Evolutionary conservation across 75 land plant species (phyloP).

Genomic region (Larix kaempferi): DNA sequence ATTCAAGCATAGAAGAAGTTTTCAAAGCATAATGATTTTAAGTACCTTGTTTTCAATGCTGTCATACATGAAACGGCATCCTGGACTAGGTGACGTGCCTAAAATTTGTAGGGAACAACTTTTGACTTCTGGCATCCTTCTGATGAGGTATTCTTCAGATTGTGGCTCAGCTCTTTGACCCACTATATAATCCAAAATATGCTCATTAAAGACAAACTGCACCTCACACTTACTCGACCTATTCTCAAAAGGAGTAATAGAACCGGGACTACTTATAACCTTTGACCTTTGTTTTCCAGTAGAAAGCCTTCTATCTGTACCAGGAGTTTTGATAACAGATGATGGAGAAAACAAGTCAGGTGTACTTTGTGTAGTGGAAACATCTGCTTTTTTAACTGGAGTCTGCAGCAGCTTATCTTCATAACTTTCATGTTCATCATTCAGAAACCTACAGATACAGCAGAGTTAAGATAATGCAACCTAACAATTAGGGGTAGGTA

Average conservation of each 20-base stretch:
- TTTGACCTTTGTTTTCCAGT: slow-evolving; percentile 7
- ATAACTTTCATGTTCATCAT: slow-evolving; percentile 31
- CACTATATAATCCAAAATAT: slow-evolving; percentile 10
- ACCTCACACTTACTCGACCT: slow-evolving; percentile 61
- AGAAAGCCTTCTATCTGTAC: slow-evolving; percentile 22
- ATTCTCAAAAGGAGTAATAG: slow-evolving; percentile 75
- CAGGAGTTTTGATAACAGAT: slow-evolving; percentile 15
- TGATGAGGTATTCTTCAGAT: slow-evolving; percentile 66
- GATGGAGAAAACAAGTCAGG: slow-evolving; percentile 7
- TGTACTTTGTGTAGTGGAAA: slow-evolving; percentile 13
- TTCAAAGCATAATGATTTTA: not conserved
- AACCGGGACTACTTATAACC: slow-evolving; percentile 9
- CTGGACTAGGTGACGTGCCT: slow-evolving; percentile 47
- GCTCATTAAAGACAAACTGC: slow-evolving; percentile 50
- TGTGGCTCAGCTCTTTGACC: slow-evolving; percentile 11
- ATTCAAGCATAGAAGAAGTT: not conserved
- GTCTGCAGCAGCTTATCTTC: slow-evolving; percentile 27
- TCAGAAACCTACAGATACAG: not conserved
- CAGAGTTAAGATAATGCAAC: not conserved
- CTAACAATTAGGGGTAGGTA: not conserved
- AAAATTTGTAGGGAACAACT: slow-evolving; percentile 53
- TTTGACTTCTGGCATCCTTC: slow-evolving; percentile 44
- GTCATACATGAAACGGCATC: slow-evolving; percentile 86
- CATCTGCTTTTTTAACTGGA: slow-evolving; percentile 18
- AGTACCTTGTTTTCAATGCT: slow-evolving; percentile 74